Base-by-base conservation (phyloP, 306 rosid species). In the Vigna reflexopilosa region DNA sequence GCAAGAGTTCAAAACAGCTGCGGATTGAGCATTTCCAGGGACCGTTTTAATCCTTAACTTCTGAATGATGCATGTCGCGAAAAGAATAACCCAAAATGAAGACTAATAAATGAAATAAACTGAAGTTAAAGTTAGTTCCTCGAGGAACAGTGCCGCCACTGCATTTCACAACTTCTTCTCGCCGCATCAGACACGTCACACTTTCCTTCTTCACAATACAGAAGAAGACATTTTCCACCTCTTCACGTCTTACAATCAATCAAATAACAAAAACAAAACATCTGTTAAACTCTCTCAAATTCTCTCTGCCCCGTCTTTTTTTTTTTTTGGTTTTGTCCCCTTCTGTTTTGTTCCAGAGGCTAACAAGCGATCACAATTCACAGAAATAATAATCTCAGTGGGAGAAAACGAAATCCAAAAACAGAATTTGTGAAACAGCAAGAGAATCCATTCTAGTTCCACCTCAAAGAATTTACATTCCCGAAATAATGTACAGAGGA, bases 381-480 rank as follows among this genome's bases (percentile, higher is more conserved):
- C 16, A 0, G 44, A 40, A 28, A 36, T 16, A 2, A 65, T 72
- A 2, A 65, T 72, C 44, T 30, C 15, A 58, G 13, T 3, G 14
- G 24, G 11, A 26, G 4, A 4, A 8, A 8, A 8, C 3, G 1
- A 36, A 17, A 36, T 7, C 9, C 9, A 13, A 9, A 54, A 50
- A 28, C 20, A 0, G 40, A 72, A 77, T 49, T 26, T 61, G 67
- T 52, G 67, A 67, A 81, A 44, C 67, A 56, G 48, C 40, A 47
- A 63, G 55, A 11, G 13, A 20, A 16, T 38, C 48, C 62, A 77
- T 75, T 86, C 83, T 65, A 78, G 15, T 59, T 87, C 67, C 87
- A 80, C 48, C 97, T 91, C 93, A 86, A 78, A 77, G 26, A 85
- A 89, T 91, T 87, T 88, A 91, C 94, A 87, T 80, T 89, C 82